Percentiles rank a stretch among this genome's conserved stretches.
These are phyloP conservation scores for Backusella psychrophila DNA, from an alignment of 192 early-diverging fungal species.

Conservation along the genomic window DNA sequence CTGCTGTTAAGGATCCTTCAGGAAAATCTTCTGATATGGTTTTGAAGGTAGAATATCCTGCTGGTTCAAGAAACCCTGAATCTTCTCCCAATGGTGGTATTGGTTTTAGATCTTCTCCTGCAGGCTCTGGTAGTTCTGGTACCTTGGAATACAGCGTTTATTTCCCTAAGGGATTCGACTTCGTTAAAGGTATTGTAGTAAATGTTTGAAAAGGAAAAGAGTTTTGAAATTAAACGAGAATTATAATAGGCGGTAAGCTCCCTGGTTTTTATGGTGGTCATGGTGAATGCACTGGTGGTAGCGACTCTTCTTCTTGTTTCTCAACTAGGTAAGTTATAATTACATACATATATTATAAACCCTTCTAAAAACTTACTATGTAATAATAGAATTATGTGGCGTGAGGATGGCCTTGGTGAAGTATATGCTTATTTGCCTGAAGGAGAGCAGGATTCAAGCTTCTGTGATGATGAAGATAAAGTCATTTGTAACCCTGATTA, in stretches of 20 bases:
- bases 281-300: constrained; percentile 46
- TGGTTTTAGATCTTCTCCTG: constrained; percentile 33
- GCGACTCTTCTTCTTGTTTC: constrained; percentile 45
- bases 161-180: constrained; percentile 50
- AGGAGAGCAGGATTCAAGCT: background rate
- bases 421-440: constrained; percentile 46
- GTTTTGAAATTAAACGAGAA: background rate
- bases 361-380: background rate
- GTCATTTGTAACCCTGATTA: constrained; percentile 49
- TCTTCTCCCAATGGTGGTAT: constrained; percentile 20
- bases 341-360: background rate
- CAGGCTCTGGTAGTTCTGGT: constrained; percentile 3
- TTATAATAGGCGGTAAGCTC: constrained; percentile 47
- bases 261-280: constrained; percentile 55
- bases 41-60: constrained; percentile 28
- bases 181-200: constrained; percentile 38
- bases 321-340: constrained; percentile 41
- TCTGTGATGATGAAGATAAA: constrained; percentile 31
- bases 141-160: constrained; percentile 34
- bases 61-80: constrained; percentile 30
- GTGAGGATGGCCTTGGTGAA: constrained; percentile 47
- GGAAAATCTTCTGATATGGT: background rate
- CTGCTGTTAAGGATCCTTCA: constrained; percentile 22
- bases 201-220: background rate
- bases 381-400: constrained; percentile 43